phyloP scores from a whole-genome alignment of 805 yeast species.

The Saccharomycopsis amapae region DNA sequence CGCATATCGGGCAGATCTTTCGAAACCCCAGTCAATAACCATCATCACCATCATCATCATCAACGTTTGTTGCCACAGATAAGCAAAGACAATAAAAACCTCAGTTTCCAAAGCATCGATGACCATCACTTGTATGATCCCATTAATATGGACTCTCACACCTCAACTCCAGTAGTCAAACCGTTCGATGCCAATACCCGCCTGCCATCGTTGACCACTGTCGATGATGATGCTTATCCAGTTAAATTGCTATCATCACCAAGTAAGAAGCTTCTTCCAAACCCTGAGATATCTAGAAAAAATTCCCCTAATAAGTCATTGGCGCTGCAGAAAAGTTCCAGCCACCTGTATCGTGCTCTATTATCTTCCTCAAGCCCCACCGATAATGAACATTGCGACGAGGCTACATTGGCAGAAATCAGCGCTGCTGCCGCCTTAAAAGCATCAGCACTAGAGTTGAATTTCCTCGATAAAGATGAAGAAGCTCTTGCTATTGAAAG shows the following conservation, averaged over 20 bases:
- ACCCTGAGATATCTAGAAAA: conserved; percentile 6
- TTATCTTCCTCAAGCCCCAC: too few relatives aligned
- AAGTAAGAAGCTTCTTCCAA: conserved; percentile 6
- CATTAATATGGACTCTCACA: conserved; percentile 6
- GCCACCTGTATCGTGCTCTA: too few relatives aligned
- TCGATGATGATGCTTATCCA: too few relatives aligned
- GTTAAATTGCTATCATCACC: too few relatives aligned
- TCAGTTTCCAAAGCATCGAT: conserved; percentile 3
- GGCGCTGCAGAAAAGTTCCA: not conserved
- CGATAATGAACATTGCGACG: too few relatives aligned
- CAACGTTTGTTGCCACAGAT: too few relatives aligned
- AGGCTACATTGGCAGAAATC: not conserved
- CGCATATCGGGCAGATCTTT: too few relatives aligned
- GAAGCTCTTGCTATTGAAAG: conserved; percentile 2
- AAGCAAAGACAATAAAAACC: not conserved
- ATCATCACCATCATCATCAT: too few relatives aligned
- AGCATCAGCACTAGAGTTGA: not conserved
- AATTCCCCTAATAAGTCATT: conserved; percentile 1
- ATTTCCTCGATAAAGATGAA: conserved; percentile 4
- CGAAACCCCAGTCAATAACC: too few relatives aligned
- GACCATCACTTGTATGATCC: conserved; percentile 6
- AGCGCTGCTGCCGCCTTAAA: conserved; percentile 1
- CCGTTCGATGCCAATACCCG: too few relatives aligned
- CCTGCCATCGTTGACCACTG: too few relatives aligned
- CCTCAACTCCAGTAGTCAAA: not conserved